These are phyloP conservation scores for Thozetella sp. DNA, from an alignment of 495 filamentous ascomycete genomes.

Conservation along the genomic window DNA sequence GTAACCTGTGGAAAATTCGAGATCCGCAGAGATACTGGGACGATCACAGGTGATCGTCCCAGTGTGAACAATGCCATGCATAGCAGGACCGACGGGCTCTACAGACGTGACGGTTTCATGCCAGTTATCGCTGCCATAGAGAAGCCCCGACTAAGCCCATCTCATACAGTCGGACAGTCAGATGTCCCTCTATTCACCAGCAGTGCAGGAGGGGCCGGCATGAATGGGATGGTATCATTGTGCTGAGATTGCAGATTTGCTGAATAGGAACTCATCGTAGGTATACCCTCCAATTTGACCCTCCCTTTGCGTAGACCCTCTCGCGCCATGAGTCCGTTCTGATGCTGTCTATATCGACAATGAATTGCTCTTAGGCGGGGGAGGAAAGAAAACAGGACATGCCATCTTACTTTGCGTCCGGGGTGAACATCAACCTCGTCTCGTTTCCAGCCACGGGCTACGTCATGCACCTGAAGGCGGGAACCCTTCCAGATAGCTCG, in stretches of 20 bases:
- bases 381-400: slow-evolving; percentile 1
- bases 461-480: too few relatives aligned
- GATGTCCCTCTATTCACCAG: not conserved
- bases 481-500: too few relatives aligned
- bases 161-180: not conserved
- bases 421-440: not conserved
- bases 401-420: not conserved
- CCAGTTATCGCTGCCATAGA: too few relatives aligned
- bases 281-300: not conserved
- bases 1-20: not conserved
- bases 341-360: slow-evolving; percentile 1
- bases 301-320: not conserved
- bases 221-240: too few relatives aligned
- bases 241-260: too few relatives aligned
- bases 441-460: not conserved
- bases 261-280: too few relatives aligned
- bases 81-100: not conserved
- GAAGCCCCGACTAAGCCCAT: too few relatives aligned
- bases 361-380: not conserved
- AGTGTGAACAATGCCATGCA: not conserved
- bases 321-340: not conserved
- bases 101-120: not conserved
- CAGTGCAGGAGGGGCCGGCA: not conserved
- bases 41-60: not conserved
- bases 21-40: not conserved